A percentile compares a stretch with the other conserved stretches of the same genome.
Evolutionary conservation across 345 rosid species (phyloP).

Genomic region (Brassica napus): Da-Ae NC_063444.1:15056501-15057000

Average conservation of each 20-base stretch:
- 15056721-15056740: slow-evolving; percentile 69
- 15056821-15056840: slow-evolving; percentile 47
- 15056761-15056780: slow-evolving; percentile 64
- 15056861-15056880: slow-evolving; percentile 46
- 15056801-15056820: slow-evolving; percentile 74
- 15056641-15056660: not conserved
- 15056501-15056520: slow-evolving; percentile 43
- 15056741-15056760: slow-evolving; percentile 51
- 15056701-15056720: slow-evolving; percentile 67
- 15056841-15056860: slow-evolving; percentile 42
- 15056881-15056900: slow-evolving; percentile 19
- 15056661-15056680: slow-evolving; percentile 1
- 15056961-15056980: not conserved
- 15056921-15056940: slow-evolving; percentile 7
- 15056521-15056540: slow-evolving; percentile 44
- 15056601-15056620: slow-evolving; percentile 59
- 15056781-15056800: slow-evolving; percentile 65
- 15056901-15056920: not conserved
- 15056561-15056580: slow-evolving; percentile 48
- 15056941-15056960: not conserved
- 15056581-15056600: slow-evolving; percentile 50
- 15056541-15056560: slow-evolving; percentile 52
- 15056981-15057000: slow-evolving; percentile 21
- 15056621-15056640: slow-evolving; percentile 26
- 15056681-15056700: slow-evolving; percentile 60